phyloP scores from a whole-genome alignment of 305 asterid species.

The Solanum hybrid region DNA sequence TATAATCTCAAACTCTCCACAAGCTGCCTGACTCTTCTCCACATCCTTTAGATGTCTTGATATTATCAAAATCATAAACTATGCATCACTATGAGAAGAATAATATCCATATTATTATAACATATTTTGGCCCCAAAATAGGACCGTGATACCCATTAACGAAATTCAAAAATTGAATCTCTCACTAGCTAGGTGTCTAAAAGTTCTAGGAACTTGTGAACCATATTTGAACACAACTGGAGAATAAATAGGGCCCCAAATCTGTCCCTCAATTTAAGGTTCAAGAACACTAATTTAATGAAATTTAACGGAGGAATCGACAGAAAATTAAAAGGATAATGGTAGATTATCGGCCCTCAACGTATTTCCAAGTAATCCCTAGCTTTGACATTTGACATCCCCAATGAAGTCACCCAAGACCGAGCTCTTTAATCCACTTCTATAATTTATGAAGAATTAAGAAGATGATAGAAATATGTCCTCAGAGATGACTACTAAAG shows the following conservation, averaged over 20 bases:
- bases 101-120: neutral
- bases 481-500: neutral
- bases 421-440: neutral
- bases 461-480: neutral
- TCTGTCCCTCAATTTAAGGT: neutral
- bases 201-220: neutral
- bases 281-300: neutral
- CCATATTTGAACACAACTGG: neutral
- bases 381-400: neutral
- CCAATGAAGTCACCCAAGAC: neutral
- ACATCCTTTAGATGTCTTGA: neutral
- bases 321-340: neutral
- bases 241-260: neutral
- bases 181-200: neutral
- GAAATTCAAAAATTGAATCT: neutral
- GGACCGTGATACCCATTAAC: neutral
- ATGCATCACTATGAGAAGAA: neutral
- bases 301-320: neutral
- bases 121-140: neutral
- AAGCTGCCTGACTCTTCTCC: neutral
- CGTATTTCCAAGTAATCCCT: neutral
- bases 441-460: neutral
- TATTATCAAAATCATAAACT: neutral
- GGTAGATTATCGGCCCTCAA: neutral
- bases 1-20: neutral